Evolutionary conservation across 441 rosid species (phyloP).

Genomic region (Euphorbia schlechtendalii): DNA sequence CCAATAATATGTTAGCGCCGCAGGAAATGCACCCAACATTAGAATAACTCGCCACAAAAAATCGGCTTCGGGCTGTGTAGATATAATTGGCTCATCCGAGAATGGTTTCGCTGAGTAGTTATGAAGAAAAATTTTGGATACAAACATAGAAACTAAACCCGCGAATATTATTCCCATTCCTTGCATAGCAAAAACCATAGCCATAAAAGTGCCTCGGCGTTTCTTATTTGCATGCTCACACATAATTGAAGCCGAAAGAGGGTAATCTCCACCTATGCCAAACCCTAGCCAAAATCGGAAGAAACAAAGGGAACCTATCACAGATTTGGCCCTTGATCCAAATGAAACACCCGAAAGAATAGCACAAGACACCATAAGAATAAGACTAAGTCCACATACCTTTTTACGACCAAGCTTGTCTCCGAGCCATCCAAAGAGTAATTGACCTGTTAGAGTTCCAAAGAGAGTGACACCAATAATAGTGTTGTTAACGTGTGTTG

Average conservation of each 20-base stretch:
- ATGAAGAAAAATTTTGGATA: conserved; percentile 28
- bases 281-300: conserved; percentile 75
- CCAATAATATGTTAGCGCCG: conserved; percentile 43
- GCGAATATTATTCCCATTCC: conserved; percentile 63
- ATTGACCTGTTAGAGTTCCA: conserved; percentile 56
- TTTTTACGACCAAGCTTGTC: conserved; percentile 61
- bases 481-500: conserved; percentile 27
- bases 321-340: conserved; percentile 35
- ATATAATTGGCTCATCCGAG: neutral
- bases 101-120: neutral
- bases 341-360: conserved; percentile 58
- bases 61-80: conserved; percentile 40
- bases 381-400: conserved; percentile 52
- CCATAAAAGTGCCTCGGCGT: conserved; percentile 61
- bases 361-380: conserved; percentile 53
- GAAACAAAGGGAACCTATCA: conserved; percentile 59
- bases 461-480: conserved; percentile 57
- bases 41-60: conserved; percentile 45
- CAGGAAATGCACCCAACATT: conserved; percentile 54
- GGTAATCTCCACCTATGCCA: conserved; percentile 80
- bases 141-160: conserved; percentile 43
- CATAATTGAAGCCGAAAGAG: conserved; percentile 69
- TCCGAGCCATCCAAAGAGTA: conserved; percentile 62
- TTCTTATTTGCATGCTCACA: conserved; percentile 68
- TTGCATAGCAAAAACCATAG: conserved; percentile 73